Base-by-base conservation (phyloP, 208 protist species). In the Porcisia hertigi region DNA sequence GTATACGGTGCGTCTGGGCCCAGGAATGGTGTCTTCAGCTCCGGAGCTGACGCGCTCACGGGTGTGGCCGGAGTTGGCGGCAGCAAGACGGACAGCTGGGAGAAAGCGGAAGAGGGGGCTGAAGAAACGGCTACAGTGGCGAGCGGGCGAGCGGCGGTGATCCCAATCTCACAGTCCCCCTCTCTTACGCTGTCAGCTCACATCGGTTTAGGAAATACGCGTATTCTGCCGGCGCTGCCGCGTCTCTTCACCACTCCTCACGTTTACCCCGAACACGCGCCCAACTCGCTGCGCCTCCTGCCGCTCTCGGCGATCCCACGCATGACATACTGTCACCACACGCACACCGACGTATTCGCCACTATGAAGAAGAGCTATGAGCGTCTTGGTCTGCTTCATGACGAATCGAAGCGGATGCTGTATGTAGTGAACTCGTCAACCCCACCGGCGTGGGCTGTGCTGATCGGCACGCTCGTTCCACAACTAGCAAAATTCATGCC, bases 331-430 rank as follows among this genome's bases (percentile, higher is more conserved):
- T 88, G 82, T 65, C 69, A 57, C 18, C 79, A 91, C 75, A 92
- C 90, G 0, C 20, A 60, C 3, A 41, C 53, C 9, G 90, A 94
- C 79, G 84, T 92, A 12, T 92, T 94, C 75, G 80, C 71, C 8
- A 75, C 66, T 14, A 71, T 91, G 12, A 69, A 86, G 54, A 75
- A 70, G 30, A 92, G 88, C 79, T 94, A 87, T 70, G 60, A 66
- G 11, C 69, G 79, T 5, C 71, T 94, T 11, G 53, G 66, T 2
- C 62, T 92, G 2, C 55, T 91, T 18, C 72, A 78, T 47, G 86
- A 91, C 9, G 73, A 75, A 30, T 60, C 69, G 25, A 18, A 11
- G 0, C 74, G 73, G 59, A 64, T 84, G 57, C 77, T 25, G n/a
- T 73, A 77, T 45, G 54, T 78, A 12, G 66, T 74, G 30, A 77